Base-by-base conservation (phyloP, 305 asterid species). In the Fraxinus paxiana region DNA sequence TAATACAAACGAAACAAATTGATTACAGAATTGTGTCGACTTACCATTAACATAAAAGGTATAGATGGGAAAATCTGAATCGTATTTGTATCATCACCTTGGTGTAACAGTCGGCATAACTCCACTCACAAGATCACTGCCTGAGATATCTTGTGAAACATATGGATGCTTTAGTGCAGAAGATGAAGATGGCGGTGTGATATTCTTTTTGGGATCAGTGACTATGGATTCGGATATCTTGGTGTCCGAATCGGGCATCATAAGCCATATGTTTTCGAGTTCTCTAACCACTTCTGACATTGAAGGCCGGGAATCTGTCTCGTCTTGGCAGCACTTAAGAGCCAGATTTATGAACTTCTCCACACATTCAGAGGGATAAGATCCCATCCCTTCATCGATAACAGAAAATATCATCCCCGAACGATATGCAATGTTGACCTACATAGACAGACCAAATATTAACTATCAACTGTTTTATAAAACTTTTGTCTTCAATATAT, bases 271-370 rank as follows among this genome's bases (percentile, higher is more conserved):
- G 89, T 63, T 89, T 72, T 95, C 98, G 0, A 93, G 91, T 83
- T 93, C 97, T 73, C 97, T 83, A 13, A 92, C 91, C 30, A 93
- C 97, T 85, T 92, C 95, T 4, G 93, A 82, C 98, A 93, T 93
- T 20, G 97, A 83, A 9, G 98, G 98, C 51, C 98, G 91, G 10
- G 85, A 71, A 10, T 90, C 88, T 1, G 97, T 91, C 88, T 90
- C 95, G 1, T 93, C 95, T 73, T 84, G 90, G 91, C 98, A 93
- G 76, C 98, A 95, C 75, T 84, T 93, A n/a, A 95, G 98, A 30
- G 97, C 98, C 41, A 95, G 87, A 65, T 82, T 86, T 79, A 92
- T n/a, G 80, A 95, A 92, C 88, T 92, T 95, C 83, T 91, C 96
- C 70, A 92, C 92, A 4, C 97, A 91, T 41, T 93, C 97, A 0